These are phyloP conservation scores for Catunica adiposa DNA, from an alignment of 2,329 filamentous ascomycete species.

Conservation along the genomic window DNA sequence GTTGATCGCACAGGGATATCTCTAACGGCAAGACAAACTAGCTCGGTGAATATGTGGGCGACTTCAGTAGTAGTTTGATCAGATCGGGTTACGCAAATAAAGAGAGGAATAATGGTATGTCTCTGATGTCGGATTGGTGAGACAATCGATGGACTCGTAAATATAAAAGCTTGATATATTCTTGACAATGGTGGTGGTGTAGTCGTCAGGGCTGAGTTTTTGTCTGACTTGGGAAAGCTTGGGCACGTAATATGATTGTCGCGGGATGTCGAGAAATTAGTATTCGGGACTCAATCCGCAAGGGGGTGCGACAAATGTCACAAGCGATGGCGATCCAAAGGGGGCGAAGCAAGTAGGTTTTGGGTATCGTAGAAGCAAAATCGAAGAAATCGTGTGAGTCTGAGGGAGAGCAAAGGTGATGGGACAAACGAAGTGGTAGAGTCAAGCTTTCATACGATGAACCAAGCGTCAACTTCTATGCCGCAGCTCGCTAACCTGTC, in stretches of 20 bases:
- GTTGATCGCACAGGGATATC: not conserved
- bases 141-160: not conserved
- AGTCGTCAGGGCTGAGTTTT: not conserved
- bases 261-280: not conserved
- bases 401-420: not conserved
- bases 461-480: not conserved
- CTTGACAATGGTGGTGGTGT: not conserved
- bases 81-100: not conserved
- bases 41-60: not conserved
- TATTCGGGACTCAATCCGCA: not conserved
- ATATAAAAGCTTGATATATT: not conserved
- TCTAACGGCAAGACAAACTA: not conserved
- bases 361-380: not conserved
- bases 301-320: not conserved
- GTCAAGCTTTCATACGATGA: not conserved
- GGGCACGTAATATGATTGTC: too few relatives aligned
- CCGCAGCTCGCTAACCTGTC: not conserved
- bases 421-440: not conserved
- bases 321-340: not conserved
- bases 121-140: not conserved
- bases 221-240: too few relatives aligned
- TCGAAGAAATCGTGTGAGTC: not conserved
- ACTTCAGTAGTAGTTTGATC: not conserved
- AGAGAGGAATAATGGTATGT: not conserved
- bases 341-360: not conserved